Conservation (phyloP, 2,329 filamentous ascomycete genomes). For the Stagonosporopsis rhizophila region DNA sequence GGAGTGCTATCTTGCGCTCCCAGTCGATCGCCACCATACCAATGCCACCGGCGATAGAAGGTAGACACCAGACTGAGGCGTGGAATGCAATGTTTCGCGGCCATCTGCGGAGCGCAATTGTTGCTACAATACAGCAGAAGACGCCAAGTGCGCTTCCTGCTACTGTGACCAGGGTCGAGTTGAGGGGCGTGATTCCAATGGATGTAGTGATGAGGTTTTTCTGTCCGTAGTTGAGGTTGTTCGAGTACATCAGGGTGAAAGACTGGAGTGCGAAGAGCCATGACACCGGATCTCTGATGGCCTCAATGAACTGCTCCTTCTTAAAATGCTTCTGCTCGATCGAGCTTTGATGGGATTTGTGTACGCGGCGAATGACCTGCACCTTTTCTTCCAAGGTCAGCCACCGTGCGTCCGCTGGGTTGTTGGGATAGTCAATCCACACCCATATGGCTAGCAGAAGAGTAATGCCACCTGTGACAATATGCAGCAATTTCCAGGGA, state of each 20-base stretch:
- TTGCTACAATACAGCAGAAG: not conserved
- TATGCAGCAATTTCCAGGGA: not conserved
- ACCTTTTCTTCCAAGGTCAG: not conserved
- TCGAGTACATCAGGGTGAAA: not conserved
- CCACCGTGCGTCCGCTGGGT: not conserved
- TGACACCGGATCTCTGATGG: slow-evolving; percentile 2
- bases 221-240: not conserved
- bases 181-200: not conserved
- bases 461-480: not conserved
- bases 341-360: slow-evolving; percentile 2
- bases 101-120: not conserved
- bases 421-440: not conserved
- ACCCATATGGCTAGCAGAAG: not conserved
- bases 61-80: not conserved
- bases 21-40: not conserved
- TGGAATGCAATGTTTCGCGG: not conserved
- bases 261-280: not conserved
- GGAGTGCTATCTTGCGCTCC: not conserved
- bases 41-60: not conserved
- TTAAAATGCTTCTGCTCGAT: slow-evolving; percentile 7
- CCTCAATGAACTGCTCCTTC: not conserved
- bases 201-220: not conserved
- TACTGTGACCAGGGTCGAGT: not conserved
- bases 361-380: slow-evolving; percentile 1
- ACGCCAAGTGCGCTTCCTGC: not conserved